These are phyloP conservation scores for Linnemannia elongata DNA, from an alignment of 192 early-diverging fungal genomes.

Conservation along the genomic window DNA sequence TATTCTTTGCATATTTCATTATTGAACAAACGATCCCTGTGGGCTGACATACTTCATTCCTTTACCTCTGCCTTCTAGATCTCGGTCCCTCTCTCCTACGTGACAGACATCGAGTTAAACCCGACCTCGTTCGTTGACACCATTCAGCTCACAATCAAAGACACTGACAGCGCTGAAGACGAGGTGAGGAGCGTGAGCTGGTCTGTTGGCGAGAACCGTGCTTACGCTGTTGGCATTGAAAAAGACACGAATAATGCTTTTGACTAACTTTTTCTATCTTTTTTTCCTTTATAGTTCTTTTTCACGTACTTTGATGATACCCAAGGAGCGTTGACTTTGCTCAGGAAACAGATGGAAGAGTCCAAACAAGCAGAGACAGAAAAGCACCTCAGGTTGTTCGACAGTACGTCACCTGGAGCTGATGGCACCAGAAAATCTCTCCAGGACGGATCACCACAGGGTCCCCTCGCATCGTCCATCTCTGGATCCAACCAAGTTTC, in stretches of 20 bases:
- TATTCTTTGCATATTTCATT: neutral
- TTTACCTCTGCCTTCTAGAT: constrained; percentile 27
- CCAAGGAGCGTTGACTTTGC: constrained; percentile 32
- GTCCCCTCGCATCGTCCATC: constrained; percentile 23
- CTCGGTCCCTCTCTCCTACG: constrained; percentile 65
- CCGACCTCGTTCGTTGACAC: constrained; percentile 63
- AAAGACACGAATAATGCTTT: neutral
- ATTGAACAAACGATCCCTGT: neutral
- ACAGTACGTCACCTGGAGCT: neutral
- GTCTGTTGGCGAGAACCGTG: neutral
- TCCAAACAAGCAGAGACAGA: neutral
- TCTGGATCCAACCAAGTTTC: neutral
- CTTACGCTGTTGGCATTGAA: neutral
- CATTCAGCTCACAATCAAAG: constrained; percentile 65
- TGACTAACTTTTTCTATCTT: neutral
- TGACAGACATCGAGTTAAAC: constrained; percentile 62
- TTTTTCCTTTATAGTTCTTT: constrained; percentile 61
- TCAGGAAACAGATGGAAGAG: constrained; percentile 41
- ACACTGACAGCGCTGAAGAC: constrained; percentile 65
- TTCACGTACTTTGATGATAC: constrained; percentile 76
- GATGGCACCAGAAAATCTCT: constrained; percentile 10
- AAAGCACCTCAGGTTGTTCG: neutral
- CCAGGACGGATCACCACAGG: constrained; percentile 8
- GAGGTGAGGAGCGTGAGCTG: constrained; percentile 57
- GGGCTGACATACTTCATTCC: neutral